Evolutionary conservation across 2,329 filamentous ascomycete species (phyloP), one percentile per base, ranked within the genome.

Genomic region (Cordyceps militaris): DNA sequence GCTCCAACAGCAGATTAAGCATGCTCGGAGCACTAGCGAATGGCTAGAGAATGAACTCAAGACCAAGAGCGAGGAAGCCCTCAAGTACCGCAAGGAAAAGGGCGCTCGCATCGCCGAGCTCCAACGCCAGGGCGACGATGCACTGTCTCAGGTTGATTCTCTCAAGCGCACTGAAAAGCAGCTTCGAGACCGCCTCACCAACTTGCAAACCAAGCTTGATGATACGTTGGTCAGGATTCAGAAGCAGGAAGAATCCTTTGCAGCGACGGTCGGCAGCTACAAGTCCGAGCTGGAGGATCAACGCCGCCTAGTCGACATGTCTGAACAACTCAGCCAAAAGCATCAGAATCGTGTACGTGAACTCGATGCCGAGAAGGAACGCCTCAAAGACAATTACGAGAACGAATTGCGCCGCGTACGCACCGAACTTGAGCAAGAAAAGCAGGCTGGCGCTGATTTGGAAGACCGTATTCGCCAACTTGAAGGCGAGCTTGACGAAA

Each of bases 21-120:
- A 95, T 57, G 84, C 93, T 19, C 91, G 91, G 69, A 88, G 88
- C 66, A 96, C 91, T 74, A 89, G 90, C 63, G 93, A 97, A 65
- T 99, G 91, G 89, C 87, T 94, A 57, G 91, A 97, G 67, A 85
- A 81, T 43, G 94, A 99, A 71, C 81, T 97, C 23, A 93, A 96
- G 76, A 92, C 89, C 0, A 96, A 96, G 74, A 87, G 83, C 61
- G 83, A 86, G 9, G 94, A 99, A 69, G 85, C 91, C 49, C 82
- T 93, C 63, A 96, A 92, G 67, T 93, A 89, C 72, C 85, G 94
- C 62, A 97, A 96, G 69, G 94, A 99, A 69, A 97, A 97, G 79
- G 89, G 89, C 61, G 87, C 91, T 1, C 88, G 89, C 40, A 90
- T 97, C 64, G 83, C 91, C 9, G 89, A 95, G 66, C 82, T 99